Conservation (phyloP, 2,329 filamentous ascomycete genomes). For the Hypocreales sp. region DNA sequence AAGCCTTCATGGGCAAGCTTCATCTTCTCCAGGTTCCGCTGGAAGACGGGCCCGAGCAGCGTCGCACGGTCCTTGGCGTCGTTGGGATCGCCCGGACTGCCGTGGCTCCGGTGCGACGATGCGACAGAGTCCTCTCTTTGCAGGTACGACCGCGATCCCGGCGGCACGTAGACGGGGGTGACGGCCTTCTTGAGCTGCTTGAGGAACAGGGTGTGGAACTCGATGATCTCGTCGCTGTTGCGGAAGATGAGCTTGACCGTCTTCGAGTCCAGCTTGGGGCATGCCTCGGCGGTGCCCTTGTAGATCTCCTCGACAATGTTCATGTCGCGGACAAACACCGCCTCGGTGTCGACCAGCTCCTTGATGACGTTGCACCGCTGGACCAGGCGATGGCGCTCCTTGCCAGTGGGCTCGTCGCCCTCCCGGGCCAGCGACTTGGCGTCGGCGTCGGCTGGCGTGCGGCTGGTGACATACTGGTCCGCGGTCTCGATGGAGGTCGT, state of each 20-base stretch:
- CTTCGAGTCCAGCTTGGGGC: constrained; percentile 61
- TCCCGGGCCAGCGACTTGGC: constrained; percentile 18
- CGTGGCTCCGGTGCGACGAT: constrained; percentile 23
- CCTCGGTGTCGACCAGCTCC: constrained; percentile 85
- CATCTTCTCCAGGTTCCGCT: constrained; percentile 42
- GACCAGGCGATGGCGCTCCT: constrained; percentile 55
- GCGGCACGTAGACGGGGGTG: constrained; percentile 61
- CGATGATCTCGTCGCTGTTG: constrained; percentile 81
- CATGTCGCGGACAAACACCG: constrained; percentile 85
- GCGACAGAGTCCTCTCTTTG: constrained; percentile 23
- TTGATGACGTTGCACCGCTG: constrained; percentile 77
- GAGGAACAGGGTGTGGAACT: constrained; percentile 70
- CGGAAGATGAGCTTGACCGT: constrained; percentile 86
- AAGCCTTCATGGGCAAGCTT: constrained; percentile 46
- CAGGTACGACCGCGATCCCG: constrained; percentile 26
- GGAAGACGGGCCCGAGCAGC: constrained; percentile 36
- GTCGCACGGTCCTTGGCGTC: constrained; percentile 38
- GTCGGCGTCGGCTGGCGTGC: constrained; percentile 22
- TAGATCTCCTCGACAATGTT: constrained; percentile 97
- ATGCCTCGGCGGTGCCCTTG: constrained; percentile 77
- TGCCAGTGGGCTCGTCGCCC: constrained; percentile 25
- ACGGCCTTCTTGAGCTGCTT: constrained; percentile 68
- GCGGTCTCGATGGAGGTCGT: constrained; percentile 27
- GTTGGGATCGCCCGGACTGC: constrained; percentile 24
- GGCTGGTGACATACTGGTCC: constrained; percentile 22